Evolutionary conservation across 2,329 filamentous ascomycete species (phyloP), one percentile per base, ranked within the genome.

Genomic region (Aspergillus proliferans): DNA sequence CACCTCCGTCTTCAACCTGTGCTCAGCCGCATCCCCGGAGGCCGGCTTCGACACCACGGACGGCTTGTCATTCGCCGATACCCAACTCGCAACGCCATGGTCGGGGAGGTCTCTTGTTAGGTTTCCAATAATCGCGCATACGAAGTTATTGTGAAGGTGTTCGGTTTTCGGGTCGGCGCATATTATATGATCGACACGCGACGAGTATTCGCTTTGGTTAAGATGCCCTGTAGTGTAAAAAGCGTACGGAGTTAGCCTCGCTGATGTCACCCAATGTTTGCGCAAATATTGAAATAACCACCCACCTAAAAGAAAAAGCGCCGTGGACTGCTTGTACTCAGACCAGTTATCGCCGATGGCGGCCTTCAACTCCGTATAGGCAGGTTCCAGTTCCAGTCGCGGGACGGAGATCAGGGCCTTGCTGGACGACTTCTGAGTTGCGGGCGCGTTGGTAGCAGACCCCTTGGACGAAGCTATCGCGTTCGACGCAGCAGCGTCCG

Each of bases 51-150:
- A 72, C 34, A 75, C 65, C 46, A 72, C 63, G 8, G 71, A 72
- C 14, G 74, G 71, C 58, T 77, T 77, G 62, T 77, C 75, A 52
- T 80, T 82, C 30, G 81, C 80, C 36, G 79, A 78, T 43, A 85
- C 82, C 80, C 80, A 85, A 58, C 74, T 77, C 52, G 82, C 82
- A 50, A 84, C 78, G 40, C 81, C 80, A 50, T 81, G 76, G 47
- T 82, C 79, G 1, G 82, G 82, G 28, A 78, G 70, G 59, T 85
- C 82, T 59, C 81, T 76, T 51, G 71, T 72, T 19, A 77, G 71
- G 58, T 85, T 85, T 19, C 74, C 77, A 53, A 79, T 78, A 44
- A 85, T 75, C 19, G 78, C 78, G 57, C 76, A 74, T 50, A 85
- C 64, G 39, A 85, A 75, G 43, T 79, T 77, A 58, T 85, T 85